Evolutionary conservation across 2,329 filamentous ascomycete species (phyloP), one percentile per base, ranked within the genome.

Genomic region (Fusarium coicis): DNA sequence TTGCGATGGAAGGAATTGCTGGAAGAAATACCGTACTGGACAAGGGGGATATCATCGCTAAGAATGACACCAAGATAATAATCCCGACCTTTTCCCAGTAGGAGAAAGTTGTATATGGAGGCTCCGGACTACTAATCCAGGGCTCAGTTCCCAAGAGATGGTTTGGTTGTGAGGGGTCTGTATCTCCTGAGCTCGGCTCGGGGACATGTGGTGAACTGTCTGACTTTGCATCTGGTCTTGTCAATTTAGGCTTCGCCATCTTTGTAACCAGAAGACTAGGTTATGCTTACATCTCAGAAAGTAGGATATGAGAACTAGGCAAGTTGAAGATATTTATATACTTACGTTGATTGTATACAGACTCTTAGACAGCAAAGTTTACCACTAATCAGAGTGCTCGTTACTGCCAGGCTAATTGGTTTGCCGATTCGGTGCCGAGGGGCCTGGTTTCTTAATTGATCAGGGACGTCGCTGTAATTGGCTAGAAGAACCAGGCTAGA

Each of bases 11-110:
- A 47, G 42, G 18, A 6, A 47, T 44, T 4, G 55, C 40, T 3
- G 55, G 42, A 1, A 58, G 55, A 10, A 47, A 58, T 8, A 58
- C 21, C 10, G 42, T 44, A 18, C 55, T 58, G 30, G 55, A 58
- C 0, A 58, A 36, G 6, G 55, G 55, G 2, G 55, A 58, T 21
- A 58, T 26, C 19, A 58, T 44, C 3, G 55, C 42, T 3, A 46
- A 7, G 4, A 58, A 58, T 12, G 55, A 58, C 0, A 46, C 55
- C 2, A 46, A 26, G 4, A 58, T 15, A 4, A 58, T 58, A 7
- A 58, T 47, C 2, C 50, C 19, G 23, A 39, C 23, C 23, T 53
- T 53, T 39, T 53, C 50, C 50, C 23, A 21, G 7, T 53, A 9
- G 2, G 12, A 21, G 23, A 53, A 53, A 26, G 39, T 5, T 4